Percentiles rank a stretch among this genome's conserved stretches.
Evolutionary conservation across 768 basidiomycete genomes (phyloP).

Genomic region (Amanita molliuscula): DNA sequence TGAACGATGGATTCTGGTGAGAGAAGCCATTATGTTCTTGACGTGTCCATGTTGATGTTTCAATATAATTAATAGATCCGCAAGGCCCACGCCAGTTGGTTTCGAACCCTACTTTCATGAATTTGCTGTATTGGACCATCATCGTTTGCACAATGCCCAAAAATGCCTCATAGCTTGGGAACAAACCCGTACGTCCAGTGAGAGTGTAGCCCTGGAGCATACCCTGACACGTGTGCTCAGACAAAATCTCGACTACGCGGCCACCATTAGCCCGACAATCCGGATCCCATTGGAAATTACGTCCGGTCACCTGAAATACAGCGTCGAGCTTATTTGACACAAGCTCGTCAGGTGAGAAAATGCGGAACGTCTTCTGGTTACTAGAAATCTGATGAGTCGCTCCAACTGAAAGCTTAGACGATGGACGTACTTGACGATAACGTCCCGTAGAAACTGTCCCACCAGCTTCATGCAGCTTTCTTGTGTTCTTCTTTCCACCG

Average conservation of each 20-base stretch:
- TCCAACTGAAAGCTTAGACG: not conserved
- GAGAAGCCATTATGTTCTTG: slow-evolving; percentile 89
- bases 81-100: slow-evolving; percentile 63
- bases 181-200: slow-evolving; percentile 75
- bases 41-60: slow-evolving; percentile 80
- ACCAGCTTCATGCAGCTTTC: slow-evolving; percentile 72
- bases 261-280: slow-evolving; percentile 61
- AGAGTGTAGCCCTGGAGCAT: slow-evolving; percentile 92
- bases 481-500: slow-evolving; percentile 42
- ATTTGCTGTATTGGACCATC: slow-evolving; percentile 87
- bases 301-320: slow-evolving; percentile 53
- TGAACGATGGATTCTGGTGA: slow-evolving; percentile 80
- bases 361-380: slow-evolving; percentile 72
- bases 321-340: slow-evolving; percentile 85
- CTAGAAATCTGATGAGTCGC: slow-evolving; percentile 18
- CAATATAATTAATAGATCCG: slow-evolving; percentile 76
- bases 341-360: slow-evolving; percentile 87
- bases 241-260: slow-evolving; percentile 81
- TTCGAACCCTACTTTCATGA: slow-evolving; percentile 71
- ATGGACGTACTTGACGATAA: slow-evolving; percentile 38
- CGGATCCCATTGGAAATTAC: slow-evolving; percentile 84
- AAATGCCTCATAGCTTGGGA: slow-evolving; percentile 91
- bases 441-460: slow-evolving; percentile 45
- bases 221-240: slow-evolving; percentile 81
- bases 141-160: slow-evolving; percentile 84